Evolutionary conservation across 2,329 filamentous ascomycete species (phyloP).

Genomic region (Penicillium sp.): DNA sequence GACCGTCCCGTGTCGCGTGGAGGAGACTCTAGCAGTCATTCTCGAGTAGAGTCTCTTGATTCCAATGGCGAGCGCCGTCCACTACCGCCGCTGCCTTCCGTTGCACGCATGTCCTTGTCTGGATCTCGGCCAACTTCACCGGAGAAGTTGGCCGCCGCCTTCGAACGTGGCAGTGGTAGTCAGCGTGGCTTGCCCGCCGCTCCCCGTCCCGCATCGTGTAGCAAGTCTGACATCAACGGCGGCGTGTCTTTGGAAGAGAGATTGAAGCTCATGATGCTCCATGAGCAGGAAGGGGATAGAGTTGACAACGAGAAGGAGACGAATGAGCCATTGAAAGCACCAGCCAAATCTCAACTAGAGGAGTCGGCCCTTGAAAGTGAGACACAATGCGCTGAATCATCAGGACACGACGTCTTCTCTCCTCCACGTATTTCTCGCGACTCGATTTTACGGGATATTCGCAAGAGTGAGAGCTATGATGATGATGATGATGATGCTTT

Average conservation of each 20-base stretch:
- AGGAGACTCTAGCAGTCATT: conserved; percentile 39
- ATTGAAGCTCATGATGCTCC: conserved; percentile 81
- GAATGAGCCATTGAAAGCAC: conserved; percentile 25
- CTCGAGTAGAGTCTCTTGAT: conserved; percentile 68
- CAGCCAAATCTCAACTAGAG: not conserved
- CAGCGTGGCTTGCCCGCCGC: conserved; percentile 71
- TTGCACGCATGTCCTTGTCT: conserved; percentile 30
- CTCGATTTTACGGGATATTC: conserved; percentile 85
- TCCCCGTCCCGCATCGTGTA: conserved; percentile 63
- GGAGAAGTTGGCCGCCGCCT: conserved; percentile 64
- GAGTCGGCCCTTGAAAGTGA: conserved; percentile 3
- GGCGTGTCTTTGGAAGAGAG: conserved; percentile 85
- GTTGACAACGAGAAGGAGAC: conserved; percentile 15
- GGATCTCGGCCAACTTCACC: conserved; percentile 56
- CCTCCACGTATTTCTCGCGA: conserved; percentile 85
- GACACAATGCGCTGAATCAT: conserved; percentile 30
- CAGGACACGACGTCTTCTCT: conserved; percentile 60
- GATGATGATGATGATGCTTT: conserved; percentile 57
- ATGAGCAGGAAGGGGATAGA: conserved; percentile 50
- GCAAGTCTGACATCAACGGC: conserved; percentile 74
- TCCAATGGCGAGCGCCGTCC: conserved; percentile 82
- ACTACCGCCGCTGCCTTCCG: conserved; percentile 75
- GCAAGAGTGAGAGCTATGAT: conserved; percentile 60
- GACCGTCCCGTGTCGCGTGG: conserved; percentile 50
- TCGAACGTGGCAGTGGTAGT: conserved; percentile 67